phyloP scores from a whole-genome alignment of 495 filamentous ascomycete genomes.

The Barbatosphaeria neglecta region DNA sequence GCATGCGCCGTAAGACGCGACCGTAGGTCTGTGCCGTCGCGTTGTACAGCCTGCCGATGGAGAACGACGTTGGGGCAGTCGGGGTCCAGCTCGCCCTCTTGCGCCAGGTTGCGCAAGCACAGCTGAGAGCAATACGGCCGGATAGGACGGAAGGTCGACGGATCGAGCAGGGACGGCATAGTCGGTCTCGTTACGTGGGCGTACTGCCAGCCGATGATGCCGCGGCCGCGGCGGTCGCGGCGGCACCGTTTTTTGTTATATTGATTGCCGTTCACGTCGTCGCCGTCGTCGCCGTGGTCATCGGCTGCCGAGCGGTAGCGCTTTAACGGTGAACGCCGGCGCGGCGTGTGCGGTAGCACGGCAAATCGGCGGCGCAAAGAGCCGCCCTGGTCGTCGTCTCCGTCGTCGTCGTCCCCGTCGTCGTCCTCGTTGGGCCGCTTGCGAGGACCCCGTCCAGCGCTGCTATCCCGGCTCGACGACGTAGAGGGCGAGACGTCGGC shows the following conservation, averaged over 20 bases:
- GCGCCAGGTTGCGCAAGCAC: neutral
- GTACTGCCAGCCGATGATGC: no score
- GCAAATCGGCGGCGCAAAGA: neutral
- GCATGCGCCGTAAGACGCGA: neutral
- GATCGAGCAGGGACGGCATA: neutral
- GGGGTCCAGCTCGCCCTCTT: neutral
- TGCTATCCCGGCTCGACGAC: neutral
- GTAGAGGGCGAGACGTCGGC: neutral
- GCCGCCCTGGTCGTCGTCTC: neutral
- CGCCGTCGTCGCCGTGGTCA: neutral
- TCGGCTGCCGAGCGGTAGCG: neutral
- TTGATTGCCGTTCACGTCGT: neutral
- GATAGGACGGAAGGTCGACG: neutral
- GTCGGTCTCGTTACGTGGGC: no score
- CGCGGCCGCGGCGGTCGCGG: no score
- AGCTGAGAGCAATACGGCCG: neutral
- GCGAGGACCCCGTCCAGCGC: neutral
- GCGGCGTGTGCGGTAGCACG: neutral
- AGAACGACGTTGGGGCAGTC: neutral
- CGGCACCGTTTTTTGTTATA: no score
- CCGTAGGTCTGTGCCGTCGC: neutral
- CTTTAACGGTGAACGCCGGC: neutral
- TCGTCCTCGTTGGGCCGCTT: neutral
- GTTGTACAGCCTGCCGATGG: neutral
- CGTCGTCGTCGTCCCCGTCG: neutral